phyloP scores from a whole-genome alignment of 1,284 basidiomycete species.

The Cystobasidium slooffiae region DNA sequence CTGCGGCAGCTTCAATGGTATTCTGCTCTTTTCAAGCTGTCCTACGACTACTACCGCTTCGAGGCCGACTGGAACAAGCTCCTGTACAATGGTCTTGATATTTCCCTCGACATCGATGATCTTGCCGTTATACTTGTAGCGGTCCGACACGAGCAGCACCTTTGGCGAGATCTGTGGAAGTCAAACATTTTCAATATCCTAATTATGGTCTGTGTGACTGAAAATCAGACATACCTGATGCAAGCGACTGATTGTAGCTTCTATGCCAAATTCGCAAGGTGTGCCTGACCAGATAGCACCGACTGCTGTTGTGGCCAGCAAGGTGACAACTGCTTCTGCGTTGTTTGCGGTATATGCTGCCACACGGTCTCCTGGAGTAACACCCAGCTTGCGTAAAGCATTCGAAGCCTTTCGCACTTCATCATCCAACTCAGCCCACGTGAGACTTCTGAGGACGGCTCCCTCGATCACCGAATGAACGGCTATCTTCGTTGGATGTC shows the following conservation, averaged over 20 bases:
- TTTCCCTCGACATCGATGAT: constrained; percentile 62
- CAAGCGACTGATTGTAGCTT: constrained; percentile 76
- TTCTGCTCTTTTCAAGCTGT: constrained; percentile 54
- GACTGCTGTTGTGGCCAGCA: constrained; percentile 74
- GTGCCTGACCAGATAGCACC: constrained; percentile 73
- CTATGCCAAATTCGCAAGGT: constrained; percentile 83
- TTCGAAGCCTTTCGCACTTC: constrained; percentile 1
- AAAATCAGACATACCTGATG: constrained; percentile 50
- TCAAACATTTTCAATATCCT: not conserved
- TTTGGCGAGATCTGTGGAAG: constrained; percentile 6
- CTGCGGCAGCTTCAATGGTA: not conserved
- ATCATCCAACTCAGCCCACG: constrained; percentile 32
- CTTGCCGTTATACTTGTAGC: constrained; percentile 34
- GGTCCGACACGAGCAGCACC: not conserved
- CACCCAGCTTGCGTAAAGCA: constrained; percentile 27
- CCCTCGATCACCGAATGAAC: constrained; percentile 60
- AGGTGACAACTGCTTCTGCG: constrained; percentile 69
- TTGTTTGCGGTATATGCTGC: constrained; percentile 44
- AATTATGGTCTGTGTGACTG: not conserved
- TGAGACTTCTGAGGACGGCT: not conserved
- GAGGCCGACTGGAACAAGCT: not conserved
- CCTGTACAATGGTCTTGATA: constrained; percentile 55
- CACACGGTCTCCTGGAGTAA: constrained; percentile 24
- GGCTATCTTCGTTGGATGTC: constrained; percentile 67
- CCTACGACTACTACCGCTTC: constrained; percentile 66